phyloP scores from a whole-genome alignment of 371 early-diverging fungal genomes.

The Syncephalastrum monosporum region DNA sequence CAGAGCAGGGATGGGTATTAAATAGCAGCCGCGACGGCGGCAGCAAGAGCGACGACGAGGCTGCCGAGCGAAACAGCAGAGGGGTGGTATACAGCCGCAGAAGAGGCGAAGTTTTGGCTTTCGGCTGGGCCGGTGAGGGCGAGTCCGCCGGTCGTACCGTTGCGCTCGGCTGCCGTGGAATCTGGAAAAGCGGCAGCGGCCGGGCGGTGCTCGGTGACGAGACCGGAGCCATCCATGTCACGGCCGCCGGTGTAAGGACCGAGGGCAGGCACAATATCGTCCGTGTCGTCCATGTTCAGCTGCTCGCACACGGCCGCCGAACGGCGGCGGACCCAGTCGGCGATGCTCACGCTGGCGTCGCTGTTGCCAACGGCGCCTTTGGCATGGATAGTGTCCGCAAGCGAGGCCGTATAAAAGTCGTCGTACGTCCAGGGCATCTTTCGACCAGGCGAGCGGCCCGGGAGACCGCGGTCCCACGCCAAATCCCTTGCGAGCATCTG shows the following conservation, averaged over 20 bases:
- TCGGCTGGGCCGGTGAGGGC: too few species aligned
- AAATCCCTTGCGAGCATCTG: conserved; percentile 49
- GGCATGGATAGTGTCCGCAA: too few species aligned
- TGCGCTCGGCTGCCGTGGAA: too few species aligned
- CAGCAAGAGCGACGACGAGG: too few species aligned
- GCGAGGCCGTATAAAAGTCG: conserved; percentile 29
- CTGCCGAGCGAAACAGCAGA: too few species aligned
- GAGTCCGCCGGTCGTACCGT: too few species aligned
- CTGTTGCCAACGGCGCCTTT: conserved; percentile 30
- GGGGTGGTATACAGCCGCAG: too few species aligned
- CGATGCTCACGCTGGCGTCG: conserved; percentile 27
- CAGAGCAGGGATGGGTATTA: too few species aligned
- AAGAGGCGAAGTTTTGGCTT: too few species aligned
- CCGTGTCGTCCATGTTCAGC: conserved; percentile 31
- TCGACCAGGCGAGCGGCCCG: conserved; percentile 36
- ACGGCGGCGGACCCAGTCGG: conserved; percentile 28
- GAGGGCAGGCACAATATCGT: conserved; percentile 28
- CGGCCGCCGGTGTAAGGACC: conserved; percentile 19
- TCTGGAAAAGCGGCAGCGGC: too few species aligned
- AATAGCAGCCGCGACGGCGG: too few species aligned
- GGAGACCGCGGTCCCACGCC: conserved; percentile 38
- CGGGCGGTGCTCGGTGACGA: too few species aligned
- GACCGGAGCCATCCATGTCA: neutral
- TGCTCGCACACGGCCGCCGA: conserved; percentile 25
- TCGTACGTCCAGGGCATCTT: conserved; percentile 33